Percentiles rank a stretch among this genome's conserved stretches.
Conservation (phyloP, 2,329 filamentous ascomycete genomes). For the Hypoxylon rubiginosum region DNA sequence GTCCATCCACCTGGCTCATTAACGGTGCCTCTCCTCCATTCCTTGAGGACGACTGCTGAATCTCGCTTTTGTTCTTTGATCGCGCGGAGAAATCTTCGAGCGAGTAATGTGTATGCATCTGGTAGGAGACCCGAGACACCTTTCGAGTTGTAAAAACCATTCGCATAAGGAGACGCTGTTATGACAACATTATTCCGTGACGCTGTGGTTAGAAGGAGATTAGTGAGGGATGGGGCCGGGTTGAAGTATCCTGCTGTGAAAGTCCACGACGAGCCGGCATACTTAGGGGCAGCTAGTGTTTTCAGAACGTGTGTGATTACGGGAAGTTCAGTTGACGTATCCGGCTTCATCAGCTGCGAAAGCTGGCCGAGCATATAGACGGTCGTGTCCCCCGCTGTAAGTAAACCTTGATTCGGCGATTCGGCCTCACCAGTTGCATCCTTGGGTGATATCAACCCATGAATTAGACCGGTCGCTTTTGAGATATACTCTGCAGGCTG, state of each 20-base stretch:
- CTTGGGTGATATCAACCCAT: constrained; percentile 72
- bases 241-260: constrained; percentile 99
- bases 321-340: constrained; percentile 90
- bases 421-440: constrained; percentile 50
- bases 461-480: constrained; percentile 75
- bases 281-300: constrained; percentile 73
- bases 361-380: constrained; percentile 92
- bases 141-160: constrained; percentile 91
- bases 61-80: constrained; percentile 62
- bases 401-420: constrained; percentile 40
- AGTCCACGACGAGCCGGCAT: constrained; percentile 84
- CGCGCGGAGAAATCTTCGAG: constrained; percentile 80
- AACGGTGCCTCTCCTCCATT: constrained; percentile 88
- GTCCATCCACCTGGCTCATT: constrained; percentile 90
- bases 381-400: constrained; percentile 68
- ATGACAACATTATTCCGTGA: constrained; percentile 83
- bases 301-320: constrained; percentile 81
- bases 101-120: constrained; percentile 90
- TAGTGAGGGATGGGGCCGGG: constrained; percentile 86
- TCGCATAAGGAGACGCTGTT: constrained; percentile 92
- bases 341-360: constrained; percentile 82
- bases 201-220: constrained; percentile 80
- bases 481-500: constrained; percentile 77
- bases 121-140: constrained; percentile 93
- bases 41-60: constrained; percentile 78